phyloP scores from a whole-genome alignment of 108 stramenopile species.

The Aurantiochytrium sp. region DNA sequence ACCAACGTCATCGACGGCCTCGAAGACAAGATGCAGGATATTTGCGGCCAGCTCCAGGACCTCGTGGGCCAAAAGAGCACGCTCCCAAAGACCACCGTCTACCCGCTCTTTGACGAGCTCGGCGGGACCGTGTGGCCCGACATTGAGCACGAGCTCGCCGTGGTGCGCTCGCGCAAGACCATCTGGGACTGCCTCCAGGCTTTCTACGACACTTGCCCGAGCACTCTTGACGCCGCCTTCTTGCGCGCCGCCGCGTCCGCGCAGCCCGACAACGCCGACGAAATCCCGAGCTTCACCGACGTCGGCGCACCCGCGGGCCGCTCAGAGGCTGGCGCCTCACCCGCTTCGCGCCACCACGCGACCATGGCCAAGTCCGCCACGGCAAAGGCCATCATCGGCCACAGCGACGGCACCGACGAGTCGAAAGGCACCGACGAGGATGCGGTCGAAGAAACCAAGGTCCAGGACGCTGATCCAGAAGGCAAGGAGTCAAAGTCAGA shows the following conservation, averaged over 20 bases:
- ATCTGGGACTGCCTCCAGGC: constrained; percentile 14
- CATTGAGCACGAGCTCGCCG: constrained; percentile 43
- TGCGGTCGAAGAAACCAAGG: not conserved
- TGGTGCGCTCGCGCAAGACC: not conserved
- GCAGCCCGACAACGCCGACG: not conserved
- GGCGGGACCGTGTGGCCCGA: constrained; percentile 47
- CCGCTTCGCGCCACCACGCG: no score
- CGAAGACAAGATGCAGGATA: constrained; percentile 25
- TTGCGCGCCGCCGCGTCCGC: not conserved
- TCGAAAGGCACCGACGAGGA: not conserved
- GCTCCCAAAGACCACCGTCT: constrained; percentile 64
- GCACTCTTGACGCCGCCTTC: constrained; percentile 33
- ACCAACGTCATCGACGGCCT: constrained; percentile 1
- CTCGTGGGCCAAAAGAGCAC: constrained; percentile 49
- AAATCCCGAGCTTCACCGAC: no score
- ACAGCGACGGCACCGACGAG: not conserved
- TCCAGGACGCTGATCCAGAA: not conserved
- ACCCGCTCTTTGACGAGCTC: constrained; percentile 57
- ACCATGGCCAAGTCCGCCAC: not conserved
- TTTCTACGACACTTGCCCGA: constrained; percentile 33
- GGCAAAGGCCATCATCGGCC: not conserved
- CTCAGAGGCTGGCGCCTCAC: no score
- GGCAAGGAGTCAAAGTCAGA: not conserved
- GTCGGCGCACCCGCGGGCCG: no score
- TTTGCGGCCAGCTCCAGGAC: constrained; percentile 33